Conservation (phyloP, 2,329 filamentous ascomycete species). For the Aschersonia sp. region DNA sequence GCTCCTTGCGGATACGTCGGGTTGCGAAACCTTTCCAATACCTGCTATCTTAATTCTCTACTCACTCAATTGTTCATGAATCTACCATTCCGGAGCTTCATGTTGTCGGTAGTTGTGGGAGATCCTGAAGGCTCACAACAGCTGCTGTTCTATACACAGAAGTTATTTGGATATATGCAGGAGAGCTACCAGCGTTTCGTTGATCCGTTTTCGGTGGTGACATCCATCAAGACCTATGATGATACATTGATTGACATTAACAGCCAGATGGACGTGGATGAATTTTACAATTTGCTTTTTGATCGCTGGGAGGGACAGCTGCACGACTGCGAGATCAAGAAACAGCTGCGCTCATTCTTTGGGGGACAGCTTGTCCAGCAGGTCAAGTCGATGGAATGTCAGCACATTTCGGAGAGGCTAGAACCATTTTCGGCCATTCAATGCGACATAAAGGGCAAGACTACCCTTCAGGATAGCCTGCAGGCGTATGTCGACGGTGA, state of each 20-base stretch:
- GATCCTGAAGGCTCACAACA: conserved; percentile 43
- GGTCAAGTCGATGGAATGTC: conserved; percentile 86
- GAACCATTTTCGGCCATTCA: conserved; percentile 92
- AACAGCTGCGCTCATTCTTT: conserved; percentile 67
- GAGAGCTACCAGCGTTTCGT: conserved; percentile 60
- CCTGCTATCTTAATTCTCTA: conserved; percentile 92
- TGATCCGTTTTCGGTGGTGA: conserved; percentile 58
- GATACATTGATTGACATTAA: conserved; percentile 71
- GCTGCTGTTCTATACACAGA: conserved; percentile 64
- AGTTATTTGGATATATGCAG: conserved; percentile 75
- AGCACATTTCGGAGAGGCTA: conserved; percentile 79
- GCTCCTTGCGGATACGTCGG: conserved; percentile 74
- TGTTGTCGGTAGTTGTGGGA: conserved; percentile 48
- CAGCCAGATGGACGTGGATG: conserved; percentile 94
- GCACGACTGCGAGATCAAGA: conserved; percentile 49
- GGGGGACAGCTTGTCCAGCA: conserved; percentile 87
- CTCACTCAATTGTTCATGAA: conserved; percentile 97
- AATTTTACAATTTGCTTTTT: conserved; percentile 91
- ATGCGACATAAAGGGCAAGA: conserved; percentile 90
- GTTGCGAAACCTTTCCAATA: conserved; percentile 83
- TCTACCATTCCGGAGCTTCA: conserved; percentile 68
- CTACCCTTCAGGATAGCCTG: conserved; percentile 68
- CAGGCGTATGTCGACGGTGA: conserved; percentile 94
- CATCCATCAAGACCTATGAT: conserved; percentile 68
- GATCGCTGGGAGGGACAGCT: conserved; percentile 83